phyloP scores from a whole-genome alignment of 768 basidiomycete species.

The Daedalea quercina region DNA sequence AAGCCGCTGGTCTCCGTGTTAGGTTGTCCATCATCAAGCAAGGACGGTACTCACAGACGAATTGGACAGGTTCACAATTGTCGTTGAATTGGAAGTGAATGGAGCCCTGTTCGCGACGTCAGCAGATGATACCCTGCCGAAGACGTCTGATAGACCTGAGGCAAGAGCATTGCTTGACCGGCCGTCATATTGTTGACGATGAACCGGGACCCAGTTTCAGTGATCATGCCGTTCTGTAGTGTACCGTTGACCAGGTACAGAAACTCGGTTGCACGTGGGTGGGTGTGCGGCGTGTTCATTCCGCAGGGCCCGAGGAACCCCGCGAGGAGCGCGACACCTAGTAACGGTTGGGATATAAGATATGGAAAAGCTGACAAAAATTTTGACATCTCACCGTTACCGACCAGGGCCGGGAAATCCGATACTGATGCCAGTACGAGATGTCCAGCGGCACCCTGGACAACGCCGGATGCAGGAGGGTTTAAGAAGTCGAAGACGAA shows the following conservation, averaged over 20 bases:
- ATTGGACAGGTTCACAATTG: conserved; percentile 21
- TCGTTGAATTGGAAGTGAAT: conserved; percentile 25
- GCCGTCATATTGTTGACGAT: conserved; percentile 18
- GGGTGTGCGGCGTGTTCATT: conserved; percentile 30
- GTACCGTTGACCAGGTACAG: conserved; percentile 25
- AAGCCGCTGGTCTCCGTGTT: conserved; percentile 10
- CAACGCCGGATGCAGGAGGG: conserved; percentile 9
- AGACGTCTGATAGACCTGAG: conserved; percentile 5
- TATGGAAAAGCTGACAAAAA: background rate
- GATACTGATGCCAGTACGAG: conserved; percentile 17
- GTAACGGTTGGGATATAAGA: background rate
- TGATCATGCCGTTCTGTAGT: conserved; percentile 19
- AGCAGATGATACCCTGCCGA: background rate
- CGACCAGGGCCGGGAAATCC: conserved; percentile 24
- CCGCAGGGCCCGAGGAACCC: conserved; percentile 25
- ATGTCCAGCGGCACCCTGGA: conserved; percentile 19
- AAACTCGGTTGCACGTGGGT: conserved; percentile 29
- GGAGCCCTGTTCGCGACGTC: conserved; percentile 14
- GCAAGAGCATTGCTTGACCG: conserved; percentile 20
- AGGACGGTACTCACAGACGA: conserved; percentile 12
- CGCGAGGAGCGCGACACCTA: conserved; percentile 20
- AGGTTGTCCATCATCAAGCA: background rate
- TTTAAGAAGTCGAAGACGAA: conserved; percentile 24
- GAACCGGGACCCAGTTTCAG: conserved; percentile 25
- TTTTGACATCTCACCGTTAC: conserved; percentile 12